Conservation (phyloP, 495 filamentous ascomycete species). For the Diplogelasinospora grovesii region DNA sequence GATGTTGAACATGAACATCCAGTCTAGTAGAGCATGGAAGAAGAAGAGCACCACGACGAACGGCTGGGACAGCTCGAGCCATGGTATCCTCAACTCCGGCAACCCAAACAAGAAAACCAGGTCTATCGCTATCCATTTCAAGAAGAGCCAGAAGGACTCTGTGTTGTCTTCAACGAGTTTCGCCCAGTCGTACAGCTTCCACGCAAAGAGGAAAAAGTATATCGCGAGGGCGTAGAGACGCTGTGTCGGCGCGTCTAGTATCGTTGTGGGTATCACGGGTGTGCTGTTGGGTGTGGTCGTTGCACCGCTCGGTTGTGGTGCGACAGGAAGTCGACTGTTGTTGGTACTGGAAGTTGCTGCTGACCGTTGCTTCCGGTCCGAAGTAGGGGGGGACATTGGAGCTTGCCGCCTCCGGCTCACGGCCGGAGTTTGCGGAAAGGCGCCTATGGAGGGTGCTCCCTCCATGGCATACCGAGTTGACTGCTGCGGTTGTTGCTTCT, state of each 20-base stretch:
- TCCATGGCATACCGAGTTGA: conserved; percentile 43
- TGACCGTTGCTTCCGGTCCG: too few relatives aligned
- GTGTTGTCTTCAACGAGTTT: conserved; percentile 65
- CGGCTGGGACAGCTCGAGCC: conserved; percentile 80
- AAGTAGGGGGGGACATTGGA: conserved; percentile 4
- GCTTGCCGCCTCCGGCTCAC: conserved; percentile 15
- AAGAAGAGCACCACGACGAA: conserved; percentile 61
- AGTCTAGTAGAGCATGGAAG: conserved; percentile 63
- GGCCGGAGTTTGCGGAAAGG: conserved; percentile 36
- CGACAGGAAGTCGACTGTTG: conserved; percentile 26
- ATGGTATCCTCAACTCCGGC: conserved; percentile 82
- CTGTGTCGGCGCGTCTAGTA: conserved; percentile 84
- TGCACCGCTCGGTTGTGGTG: conserved; percentile 26
- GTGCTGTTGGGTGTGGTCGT: conserved; percentile 20
- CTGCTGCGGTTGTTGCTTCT: too few relatives aligned
- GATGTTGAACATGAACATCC: conserved; percentile 86
- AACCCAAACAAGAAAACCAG: conserved; percentile 75
- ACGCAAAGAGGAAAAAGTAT: conserved; percentile 65
- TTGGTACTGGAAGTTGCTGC: conserved; percentile 6
- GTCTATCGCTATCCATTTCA: conserved; percentile 89
- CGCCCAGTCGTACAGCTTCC: conserved; percentile 79
- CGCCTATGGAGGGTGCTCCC: conserved; percentile 32
- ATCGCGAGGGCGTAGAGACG: conserved; percentile 75
- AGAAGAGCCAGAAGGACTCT: conserved; percentile 76
- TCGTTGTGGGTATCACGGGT: conserved; percentile 65